A percentile compares a stretch with the other conserved stretches of the same genome.
These are phyloP conservation scores for Eucalyptus sp. DNA, from an alignment of 345 rosid species.

Conservation along the genomic window DNA sequence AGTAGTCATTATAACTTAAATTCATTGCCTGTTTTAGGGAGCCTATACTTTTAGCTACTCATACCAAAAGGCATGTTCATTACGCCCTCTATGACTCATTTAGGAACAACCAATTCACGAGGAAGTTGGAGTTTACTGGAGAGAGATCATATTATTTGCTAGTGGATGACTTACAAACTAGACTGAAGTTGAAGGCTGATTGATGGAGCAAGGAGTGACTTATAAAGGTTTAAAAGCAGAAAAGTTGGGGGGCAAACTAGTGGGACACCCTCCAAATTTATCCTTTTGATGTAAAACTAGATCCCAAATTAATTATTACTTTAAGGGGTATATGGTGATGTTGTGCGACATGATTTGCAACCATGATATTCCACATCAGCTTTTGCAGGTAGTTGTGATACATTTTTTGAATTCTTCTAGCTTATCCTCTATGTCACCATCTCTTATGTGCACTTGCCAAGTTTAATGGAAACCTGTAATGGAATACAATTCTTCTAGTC, in stretches of 20 bases:
- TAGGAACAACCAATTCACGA: neutral
- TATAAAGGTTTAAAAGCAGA: neutral
- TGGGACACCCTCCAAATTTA: neutral
- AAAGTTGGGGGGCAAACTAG: neutral
- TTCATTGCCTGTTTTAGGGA: neutral
- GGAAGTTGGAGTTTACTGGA: neutral
- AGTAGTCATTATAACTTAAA: neutral
- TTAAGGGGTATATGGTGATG: neutral
- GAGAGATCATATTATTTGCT: neutral
- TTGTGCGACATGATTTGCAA: neutral
- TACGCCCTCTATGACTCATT: neutral
- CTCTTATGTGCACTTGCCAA: neutral
- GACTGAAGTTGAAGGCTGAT: neutral
- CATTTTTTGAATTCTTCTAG: neutral
- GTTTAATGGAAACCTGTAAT: neutral
- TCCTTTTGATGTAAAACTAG: neutral
- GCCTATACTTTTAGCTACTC: neutral
- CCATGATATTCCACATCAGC: neutral
- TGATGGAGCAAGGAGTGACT: neutral
- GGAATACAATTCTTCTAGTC: neutral
- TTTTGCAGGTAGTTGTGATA: neutral
- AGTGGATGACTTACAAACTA: neutral
- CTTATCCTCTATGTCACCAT: neutral
- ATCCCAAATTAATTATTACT: neutral
- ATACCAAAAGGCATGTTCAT: neutral